Percentiles rank a stretch among this genome's conserved stretches.
phyloP scores from a whole-genome alignment of 805 yeast genomes.

The Yarrowia bubula region DNA sequence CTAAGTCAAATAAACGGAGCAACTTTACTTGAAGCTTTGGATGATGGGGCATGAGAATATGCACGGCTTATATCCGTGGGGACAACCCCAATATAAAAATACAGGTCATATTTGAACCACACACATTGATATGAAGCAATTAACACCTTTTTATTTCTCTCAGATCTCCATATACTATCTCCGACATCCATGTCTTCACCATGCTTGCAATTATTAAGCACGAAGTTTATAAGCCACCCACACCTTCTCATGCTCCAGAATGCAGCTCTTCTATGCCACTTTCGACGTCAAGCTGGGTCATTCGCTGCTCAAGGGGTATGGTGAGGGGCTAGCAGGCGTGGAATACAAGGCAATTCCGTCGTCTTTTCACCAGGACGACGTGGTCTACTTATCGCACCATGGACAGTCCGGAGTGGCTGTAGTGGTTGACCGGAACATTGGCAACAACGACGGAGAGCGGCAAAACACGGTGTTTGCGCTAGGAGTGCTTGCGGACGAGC shows the following conservation, averaged over 20 bases:
- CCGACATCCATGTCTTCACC: not conserved
- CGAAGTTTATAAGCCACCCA: not conserved
- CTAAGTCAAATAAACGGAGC: too few relatives aligned
- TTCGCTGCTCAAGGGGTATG: conserved; percentile 10
- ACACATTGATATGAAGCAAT: too few relatives aligned
- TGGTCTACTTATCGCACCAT: conserved; percentile 11
- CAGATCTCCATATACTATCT: not conserved
- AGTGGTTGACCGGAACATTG: conserved; percentile 1
- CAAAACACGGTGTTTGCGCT: conserved; percentile 20
- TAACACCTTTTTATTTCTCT: too few relatives aligned
- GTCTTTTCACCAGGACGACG: conserved; percentile 9
- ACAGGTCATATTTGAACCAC: too few relatives aligned
- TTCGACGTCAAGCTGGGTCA: conserved; percentile 23
- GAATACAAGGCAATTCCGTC: conserved; percentile 26
- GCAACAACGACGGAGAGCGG: not conserved
- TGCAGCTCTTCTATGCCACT: conserved; percentile 26
- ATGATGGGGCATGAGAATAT: too few relatives aligned
- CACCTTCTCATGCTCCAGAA: not conserved
- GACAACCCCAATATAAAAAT: too few relatives aligned
- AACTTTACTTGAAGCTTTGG: too few relatives aligned
- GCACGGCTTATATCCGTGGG: too few relatives aligned
- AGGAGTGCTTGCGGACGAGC: conserved; percentile 18
- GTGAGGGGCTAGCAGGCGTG: conserved; percentile 4
- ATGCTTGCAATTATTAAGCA: not conserved
- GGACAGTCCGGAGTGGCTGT: conserved; percentile 14